Percentiles rank a stretch among this genome's conserved stretches.
phyloP scores from a whole-genome alignment of 2,329 filamentous ascomycete species.

The Iodosphaeria phyllophila region DNA sequence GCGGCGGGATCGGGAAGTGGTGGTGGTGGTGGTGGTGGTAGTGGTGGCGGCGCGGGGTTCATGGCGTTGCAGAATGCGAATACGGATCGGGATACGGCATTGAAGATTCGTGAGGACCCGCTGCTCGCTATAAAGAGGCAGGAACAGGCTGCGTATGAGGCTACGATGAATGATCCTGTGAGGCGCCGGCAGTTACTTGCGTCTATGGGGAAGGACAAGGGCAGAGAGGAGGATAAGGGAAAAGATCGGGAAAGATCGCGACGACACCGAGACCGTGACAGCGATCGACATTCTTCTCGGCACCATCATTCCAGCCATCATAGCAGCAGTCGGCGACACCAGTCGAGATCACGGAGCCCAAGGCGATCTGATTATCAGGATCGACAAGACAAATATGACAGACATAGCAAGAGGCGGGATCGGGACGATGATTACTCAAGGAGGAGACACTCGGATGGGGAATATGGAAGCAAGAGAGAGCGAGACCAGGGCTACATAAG shows the following conservation, averaged over 20 bases:
- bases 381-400: constrained; percentile 18
- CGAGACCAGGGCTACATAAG: constrained; percentile 5
- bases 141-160: constrained; percentile 64
- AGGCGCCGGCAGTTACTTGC: constrained; percentile 49
- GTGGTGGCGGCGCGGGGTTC: constrained; percentile 37
- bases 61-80: constrained; percentile 51
- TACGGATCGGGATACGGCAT: constrained; percentile 57
- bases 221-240: constrained; percentile 18
- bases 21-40: too few species aligned
- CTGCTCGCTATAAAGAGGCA: constrained; percentile 84
- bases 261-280: constrained; percentile 20
- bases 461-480: constrained; percentile 5
- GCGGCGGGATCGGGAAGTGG: too few species aligned
- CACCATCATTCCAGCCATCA: constrained; percentile 24
- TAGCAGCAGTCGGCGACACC: constrained; percentile 14
- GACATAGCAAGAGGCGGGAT: constrained; percentile 11
- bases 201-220: constrained; percentile 36
- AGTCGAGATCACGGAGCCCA: constrained; percentile 18
- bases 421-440: constrained; percentile 2
- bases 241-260: constrained; percentile 24
- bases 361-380: constrained; percentile 7
- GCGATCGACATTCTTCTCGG: constrained; percentile 14
- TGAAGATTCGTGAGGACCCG: constrained; percentile 81
- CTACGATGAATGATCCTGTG: constrained; percentile 61
- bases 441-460: constrained; percentile 9